Conservation (phyloP, 306 rosid genomes). For the Lagenaria siceraria region DNA sequence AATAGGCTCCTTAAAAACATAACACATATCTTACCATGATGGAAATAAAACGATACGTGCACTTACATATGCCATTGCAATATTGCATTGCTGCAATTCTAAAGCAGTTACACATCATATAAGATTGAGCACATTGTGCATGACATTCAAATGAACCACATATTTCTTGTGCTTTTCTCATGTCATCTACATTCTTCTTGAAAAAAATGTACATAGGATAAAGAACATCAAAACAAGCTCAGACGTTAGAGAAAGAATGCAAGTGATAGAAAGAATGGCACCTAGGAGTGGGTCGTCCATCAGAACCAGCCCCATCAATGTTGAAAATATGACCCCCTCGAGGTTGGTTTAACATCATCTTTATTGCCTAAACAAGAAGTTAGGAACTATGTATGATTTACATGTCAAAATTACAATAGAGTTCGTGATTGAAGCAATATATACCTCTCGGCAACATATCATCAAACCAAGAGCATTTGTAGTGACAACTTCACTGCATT, state of each 20-base stretch:
- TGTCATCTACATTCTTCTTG: not conserved
- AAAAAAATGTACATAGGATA: not conserved
- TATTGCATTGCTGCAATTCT: not conserved
- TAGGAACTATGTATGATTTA: constrained; percentile 14
- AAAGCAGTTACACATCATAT: not conserved
- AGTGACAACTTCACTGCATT: constrained; percentile 83
- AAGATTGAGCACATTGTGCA: constrained; percentile 1
- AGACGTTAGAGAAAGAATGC: constrained; percentile 5
- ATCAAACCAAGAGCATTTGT: constrained; percentile 93
- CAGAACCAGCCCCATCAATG: constrained; percentile 97
- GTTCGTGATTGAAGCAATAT: constrained; percentile 5
- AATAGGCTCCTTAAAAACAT: not conserved
- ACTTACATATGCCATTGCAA: not conserved
- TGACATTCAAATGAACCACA: not conserved
- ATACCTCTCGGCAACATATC: constrained; percentile 97
- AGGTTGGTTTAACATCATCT: constrained; percentile 76
- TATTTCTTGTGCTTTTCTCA: not conserved
- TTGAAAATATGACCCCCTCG: constrained; percentile 94
- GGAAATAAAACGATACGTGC: not conserved
- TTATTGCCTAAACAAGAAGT: constrained; percentile 60
- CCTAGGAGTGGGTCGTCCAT: constrained; percentile 98
- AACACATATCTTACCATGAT: not conserved
- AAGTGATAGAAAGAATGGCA: constrained; percentile 20
- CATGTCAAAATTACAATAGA: not conserved
- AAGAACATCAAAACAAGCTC: not conserved